Base-by-base conservation (phyloP, 176 grass and related monocot genomes). In the Ampelocalamus luodianensis region DNA sequence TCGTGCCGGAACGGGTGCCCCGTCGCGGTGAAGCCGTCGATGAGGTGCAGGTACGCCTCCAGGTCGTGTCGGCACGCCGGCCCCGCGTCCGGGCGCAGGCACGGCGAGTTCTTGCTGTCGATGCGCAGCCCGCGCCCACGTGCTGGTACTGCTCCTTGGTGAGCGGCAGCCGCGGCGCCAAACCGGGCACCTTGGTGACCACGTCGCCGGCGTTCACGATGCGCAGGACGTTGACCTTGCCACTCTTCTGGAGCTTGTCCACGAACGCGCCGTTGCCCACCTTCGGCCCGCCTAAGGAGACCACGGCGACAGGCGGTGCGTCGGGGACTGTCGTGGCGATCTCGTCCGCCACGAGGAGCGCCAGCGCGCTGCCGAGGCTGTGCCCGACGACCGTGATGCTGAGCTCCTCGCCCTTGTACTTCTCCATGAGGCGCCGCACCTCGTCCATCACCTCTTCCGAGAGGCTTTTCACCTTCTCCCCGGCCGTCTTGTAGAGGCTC, bases 381-480 rank as follows among this genome's bases (percentile, higher is more conserved):
- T 97, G 95, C 0, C 95, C 95, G n/a, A 92, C 90, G 12, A 97
- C 75, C 5, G 95, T 97, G 82, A 97, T 93, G 92, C 95, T 97
- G 27, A 97, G 82, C 74, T 97, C 65, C 85, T 97, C 95, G n/a
- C 95, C 92, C 74, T 91, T 89, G 90, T 94, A 97, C 55, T 91
- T 69, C 4, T 97, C 88, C 92, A 93, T 87, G 11, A 97, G 85
- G 44, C 92, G 83, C 0, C 89, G 65, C 46, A 97, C 90, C 86
- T 97, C 95, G 10, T 85, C 90, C 77, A 92, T 90, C 1, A 97
- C 90, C 49, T 90, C 87, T 4, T 77, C 69, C 0, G 95, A 92
- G 29, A 97, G 95, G 83, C 95, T 97, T 27, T 63, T 88, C 16
- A 83, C 69, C 18, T 88, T 76, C 22, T 94, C 95, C 20, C 84